Evolutionary conservation across 768 basidiomycete species (phyloP), one percentile per base, ranked within the genome.

Genomic region (Leccinum subtestaceum): DNA sequence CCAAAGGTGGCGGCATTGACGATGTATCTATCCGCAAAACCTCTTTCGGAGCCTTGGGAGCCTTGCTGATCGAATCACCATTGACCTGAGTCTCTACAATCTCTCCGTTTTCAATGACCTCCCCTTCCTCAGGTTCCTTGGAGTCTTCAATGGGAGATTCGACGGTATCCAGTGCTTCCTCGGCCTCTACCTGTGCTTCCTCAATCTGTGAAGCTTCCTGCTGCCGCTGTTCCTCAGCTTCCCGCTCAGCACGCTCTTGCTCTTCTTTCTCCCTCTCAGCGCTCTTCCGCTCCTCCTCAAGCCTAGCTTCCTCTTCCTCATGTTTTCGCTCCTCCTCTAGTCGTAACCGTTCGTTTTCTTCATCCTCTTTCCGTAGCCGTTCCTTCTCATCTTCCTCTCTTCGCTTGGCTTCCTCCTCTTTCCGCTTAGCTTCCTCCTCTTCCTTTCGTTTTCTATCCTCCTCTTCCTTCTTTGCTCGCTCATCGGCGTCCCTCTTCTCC

Each of bases 21-120:
- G 81, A 73, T 0, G 89, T 88, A 70, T 85, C 86, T 71, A 90
- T 89, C 47, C 87, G 86, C 19, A 91, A 76, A 11, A 73, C 23
- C 47, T 85, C 86, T 67, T 83, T 85, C 34, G 34, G 46, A 29
- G 74, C 67, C 50, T 77, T 69, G 2, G 68, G 36, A 25, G 57
- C 62, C 65, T 80, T 85, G 59, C 75, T 78, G 53, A 76, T 76
- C n/a, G 65, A 56, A 38, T 78, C 76, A 27, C 78, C 76, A 49
- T 73, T 70, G 29, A 62, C 60, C 34, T 57, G 69, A 7, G 52
- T 55, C 57, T 64, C 76, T 43, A 58, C 31, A 5, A 65, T 64
- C 38, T 78, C 74, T 56, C 71, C 66, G 32, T 64, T 62, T 57
- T 75, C 76, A 45, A 72, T 43, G 49, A 76, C 64, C 63, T 75